Evolutionary conservation across 768 basidiomycete species (phyloP).

Genomic region (Psilocybe azurescens): DNA sequence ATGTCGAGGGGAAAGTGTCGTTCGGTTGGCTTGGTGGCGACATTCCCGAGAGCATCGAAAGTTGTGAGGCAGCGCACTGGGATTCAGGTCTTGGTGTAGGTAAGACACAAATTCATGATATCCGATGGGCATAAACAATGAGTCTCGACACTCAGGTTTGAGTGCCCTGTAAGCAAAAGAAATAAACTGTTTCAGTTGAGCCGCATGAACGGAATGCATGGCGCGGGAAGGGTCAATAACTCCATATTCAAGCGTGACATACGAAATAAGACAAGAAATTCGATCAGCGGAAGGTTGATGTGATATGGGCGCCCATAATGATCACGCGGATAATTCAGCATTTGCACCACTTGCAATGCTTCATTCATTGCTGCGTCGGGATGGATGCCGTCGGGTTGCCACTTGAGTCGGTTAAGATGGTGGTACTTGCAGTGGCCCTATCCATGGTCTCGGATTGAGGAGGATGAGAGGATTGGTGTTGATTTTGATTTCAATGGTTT

Average conservation of each 20-base stretch:
- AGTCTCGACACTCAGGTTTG: background rate
- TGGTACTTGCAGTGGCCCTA: too few species aligned
- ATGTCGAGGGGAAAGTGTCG: background rate
- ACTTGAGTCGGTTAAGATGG: too few species aligned
- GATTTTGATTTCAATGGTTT: too few species aligned
- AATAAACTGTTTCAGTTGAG: conserved; percentile 1
- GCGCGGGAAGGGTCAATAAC: background rate
- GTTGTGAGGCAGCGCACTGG: background rate
- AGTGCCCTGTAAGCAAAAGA: background rate
- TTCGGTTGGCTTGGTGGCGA: background rate
- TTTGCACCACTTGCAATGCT: background rate
- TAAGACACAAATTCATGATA: background rate
- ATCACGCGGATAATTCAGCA: background rate
- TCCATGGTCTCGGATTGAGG: too few species aligned
- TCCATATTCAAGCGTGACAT: background rate
- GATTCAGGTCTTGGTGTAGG: background rate
- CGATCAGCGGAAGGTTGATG: background rate
- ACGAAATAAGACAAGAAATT: background rate
- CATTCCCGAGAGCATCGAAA: background rate
- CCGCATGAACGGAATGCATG: conserved; percentile 2
- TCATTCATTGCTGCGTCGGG: too few species aligned
- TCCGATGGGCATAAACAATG: background rate
- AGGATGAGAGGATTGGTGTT: background rate
- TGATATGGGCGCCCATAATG: background rate
- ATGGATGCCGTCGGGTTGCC: too few species aligned